Evolutionary conservation across 495 filamentous ascomycete species (phyloP).

Genomic region (Hyaloscypha finlandica): DNA sequence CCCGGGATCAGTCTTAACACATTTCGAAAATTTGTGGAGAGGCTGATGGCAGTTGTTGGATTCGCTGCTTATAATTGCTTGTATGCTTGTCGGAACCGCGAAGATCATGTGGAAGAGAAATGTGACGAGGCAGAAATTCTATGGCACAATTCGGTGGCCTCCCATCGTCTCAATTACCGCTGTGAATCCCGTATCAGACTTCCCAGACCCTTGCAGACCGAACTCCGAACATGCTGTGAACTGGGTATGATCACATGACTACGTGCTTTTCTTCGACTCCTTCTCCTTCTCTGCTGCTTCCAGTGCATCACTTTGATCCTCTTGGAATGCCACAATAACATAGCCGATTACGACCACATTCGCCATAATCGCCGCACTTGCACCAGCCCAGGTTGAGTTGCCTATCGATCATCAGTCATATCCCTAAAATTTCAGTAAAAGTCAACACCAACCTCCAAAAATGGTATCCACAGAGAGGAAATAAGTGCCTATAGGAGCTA

Average conservation of each 20-base stretch:
- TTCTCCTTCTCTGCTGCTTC: conserved; percentile 45
- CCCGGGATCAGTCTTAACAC: conserved; percentile 6
- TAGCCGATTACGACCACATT: conserved; percentile 92
- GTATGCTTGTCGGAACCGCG: not conserved
- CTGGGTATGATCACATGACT: not conserved
- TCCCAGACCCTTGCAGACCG: not conserved
- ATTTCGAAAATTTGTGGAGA: conserved; percentile 3
- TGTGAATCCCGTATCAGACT: not conserved
- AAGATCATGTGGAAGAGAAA: conserved; percentile 5
- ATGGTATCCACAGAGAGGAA: conserved; percentile 75
- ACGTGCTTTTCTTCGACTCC: not conserved
- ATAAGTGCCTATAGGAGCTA: conserved; percentile 81
- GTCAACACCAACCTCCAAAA: conserved; percentile 65
- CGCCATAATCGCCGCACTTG: conserved; percentile 80
- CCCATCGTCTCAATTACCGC: not conserved
- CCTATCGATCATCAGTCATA: conserved; percentile 49
- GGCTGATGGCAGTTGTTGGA: not conserved
- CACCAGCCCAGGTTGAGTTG: conserved; percentile 85
- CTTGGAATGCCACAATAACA: conserved; percentile 86
- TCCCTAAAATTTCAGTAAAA: conserved; percentile 2
- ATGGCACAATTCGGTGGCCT: not conserved
- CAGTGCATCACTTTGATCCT: conserved; percentile 70
- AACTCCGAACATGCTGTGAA: not conserved
- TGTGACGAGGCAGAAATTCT: not conserved
- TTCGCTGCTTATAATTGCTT: conserved; percentile 7